Conservation (phyloP, 805 yeast species). For the Zygosaccharomyces gambellarensis region DNA sequence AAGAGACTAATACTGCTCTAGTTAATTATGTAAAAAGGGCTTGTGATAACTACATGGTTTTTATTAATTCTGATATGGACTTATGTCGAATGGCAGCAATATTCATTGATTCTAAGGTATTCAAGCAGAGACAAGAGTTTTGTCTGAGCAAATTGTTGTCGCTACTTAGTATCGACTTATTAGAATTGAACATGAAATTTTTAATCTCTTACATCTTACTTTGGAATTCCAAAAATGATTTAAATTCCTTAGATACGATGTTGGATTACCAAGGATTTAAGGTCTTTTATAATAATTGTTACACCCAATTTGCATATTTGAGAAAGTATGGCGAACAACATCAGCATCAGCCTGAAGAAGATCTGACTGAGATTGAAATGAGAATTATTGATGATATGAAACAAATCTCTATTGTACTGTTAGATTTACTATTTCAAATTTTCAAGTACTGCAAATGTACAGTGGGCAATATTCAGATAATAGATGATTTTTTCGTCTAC, state of each 20-base stretch:
- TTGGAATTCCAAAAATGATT: constrained; percentile 42
- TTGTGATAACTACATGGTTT: constrained; percentile 27
- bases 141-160: constrained; percentile 49
- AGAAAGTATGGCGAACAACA: constrained; percentile 27
- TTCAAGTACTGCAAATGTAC: constrained; percentile 47
- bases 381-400: constrained; percentile 35
- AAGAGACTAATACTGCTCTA: constrained; percentile 25
- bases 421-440: constrained; percentile 53
- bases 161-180: constrained; percentile 35
- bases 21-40: constrained; percentile 29
- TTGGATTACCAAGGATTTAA: constrained; percentile 50
- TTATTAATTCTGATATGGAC: constrained; percentile 30
- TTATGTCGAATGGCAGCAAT: constrained; percentile 36
- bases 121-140: constrained; percentile 39
- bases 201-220: constrained; percentile 42
- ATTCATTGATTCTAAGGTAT: constrained; percentile 34
- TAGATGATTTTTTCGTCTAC: constrained; percentile 44
- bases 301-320: constrained; percentile 35
- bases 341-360: constrained; percentile 13
- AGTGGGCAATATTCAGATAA: constrained; percentile 37
- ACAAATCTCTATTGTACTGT: constrained; percentile 40
- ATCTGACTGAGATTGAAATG: constrained; percentile 27
- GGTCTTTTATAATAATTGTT: constrained; percentile 41
- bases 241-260: constrained; percentile 41
- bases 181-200: constrained; percentile 38